Evolutionary conservation across 179 eudicot genomes (phyloP).

Genomic region (Silene noctiflora): DNA sequence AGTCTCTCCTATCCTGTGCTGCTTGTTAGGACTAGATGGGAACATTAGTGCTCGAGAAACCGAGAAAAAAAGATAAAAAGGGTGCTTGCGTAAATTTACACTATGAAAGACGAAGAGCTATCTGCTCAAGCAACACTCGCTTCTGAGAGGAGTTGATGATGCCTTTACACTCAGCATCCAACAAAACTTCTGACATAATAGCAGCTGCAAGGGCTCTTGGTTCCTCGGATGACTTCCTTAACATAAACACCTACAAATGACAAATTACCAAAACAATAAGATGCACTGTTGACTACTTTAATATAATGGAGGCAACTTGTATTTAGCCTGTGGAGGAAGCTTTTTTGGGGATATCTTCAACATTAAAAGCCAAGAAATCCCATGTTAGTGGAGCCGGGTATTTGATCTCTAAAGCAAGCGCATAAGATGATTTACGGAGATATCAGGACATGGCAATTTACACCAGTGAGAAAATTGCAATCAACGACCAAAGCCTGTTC

Average conservation of each 20-base stretch:
- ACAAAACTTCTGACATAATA: constrained; percentile 73
- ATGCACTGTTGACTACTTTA: neutral
- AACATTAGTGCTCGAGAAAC: constrained; percentile 21
- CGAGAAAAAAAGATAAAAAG: neutral
- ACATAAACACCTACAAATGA: constrained; percentile 62
- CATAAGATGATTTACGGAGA: too few species aligned
- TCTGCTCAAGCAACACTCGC: constrained; percentile 62
- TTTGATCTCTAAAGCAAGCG: neutral
- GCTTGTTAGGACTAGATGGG: constrained; percentile 23
- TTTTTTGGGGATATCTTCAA: too few species aligned
- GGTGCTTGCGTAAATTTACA: neutral
- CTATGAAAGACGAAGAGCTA: constrained; percentile 78
- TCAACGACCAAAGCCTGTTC: neutral
- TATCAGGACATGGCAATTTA: neutral
- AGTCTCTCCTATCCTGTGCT: constrained; percentile 14
- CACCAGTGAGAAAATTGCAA: neutral
- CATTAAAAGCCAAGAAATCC: too few species aligned
- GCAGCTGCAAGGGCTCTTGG: constrained; percentile 83
- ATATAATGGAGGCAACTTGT: too few species aligned
- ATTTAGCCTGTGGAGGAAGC: neutral
- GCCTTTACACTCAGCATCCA: constrained; percentile 75
- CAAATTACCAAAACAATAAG: constrained; percentile 6
- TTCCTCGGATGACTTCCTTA: constrained; percentile 65
- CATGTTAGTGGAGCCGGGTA: neutral
- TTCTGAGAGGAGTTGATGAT: constrained; percentile 68